A percentile compares a stretch with the other conserved stretches of the same genome.
Evolutionary conservation across 2,329 filamentous ascomycete species (phyloP).

Genomic region (Pyrenophora tritici-repentis): DNA sequence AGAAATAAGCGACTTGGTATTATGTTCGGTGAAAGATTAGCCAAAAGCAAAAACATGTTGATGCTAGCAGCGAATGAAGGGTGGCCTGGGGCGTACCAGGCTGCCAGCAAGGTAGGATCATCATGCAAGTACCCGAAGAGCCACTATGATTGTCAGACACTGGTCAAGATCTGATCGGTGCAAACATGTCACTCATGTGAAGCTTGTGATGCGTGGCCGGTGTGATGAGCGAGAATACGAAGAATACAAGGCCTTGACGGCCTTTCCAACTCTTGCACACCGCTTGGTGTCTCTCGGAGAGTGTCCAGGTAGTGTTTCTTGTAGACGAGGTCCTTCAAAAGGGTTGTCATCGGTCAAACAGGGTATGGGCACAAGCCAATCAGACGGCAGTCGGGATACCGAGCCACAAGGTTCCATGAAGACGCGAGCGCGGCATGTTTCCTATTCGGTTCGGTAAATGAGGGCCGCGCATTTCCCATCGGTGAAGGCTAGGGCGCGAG

Average conservation of each 20-base stretch:
- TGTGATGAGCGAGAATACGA: not conserved
- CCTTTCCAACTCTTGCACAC: conserved; percentile 4
- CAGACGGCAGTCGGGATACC: conserved; percentile 4
- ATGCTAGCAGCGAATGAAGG: conserved; percentile 1
- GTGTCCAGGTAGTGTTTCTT: conserved; percentile 4
- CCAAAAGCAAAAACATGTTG: conserved; percentile 3
- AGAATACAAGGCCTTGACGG: not conserved
- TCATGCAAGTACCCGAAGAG: conserved; percentile 10
- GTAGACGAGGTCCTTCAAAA: conserved; percentile 6
- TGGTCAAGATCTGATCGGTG: conserved; percentile 3
- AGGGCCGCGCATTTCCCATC: conserved; percentile 7
- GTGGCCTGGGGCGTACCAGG: conserved; percentile 3
- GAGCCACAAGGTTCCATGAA: conserved; percentile 3
- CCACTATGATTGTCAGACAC: conserved; percentile 6
- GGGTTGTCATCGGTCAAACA: conserved; percentile 8
- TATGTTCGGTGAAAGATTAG: not conserved
- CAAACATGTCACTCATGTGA: not conserved
- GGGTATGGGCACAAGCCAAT: conserved; percentile 5
- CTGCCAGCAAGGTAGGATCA: conserved; percentile 4
- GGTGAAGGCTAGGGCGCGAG: conserved; percentile 10
- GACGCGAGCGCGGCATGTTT: conserved; percentile 7
- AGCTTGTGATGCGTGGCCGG: not conserved
- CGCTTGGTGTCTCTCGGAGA: conserved; percentile 1
- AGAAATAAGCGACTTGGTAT: conserved; percentile 2
- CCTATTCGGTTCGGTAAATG: conserved; percentile 10